phyloP scores from a whole-genome alignment of 345 rosid genomes.

The Bruguiera gymnorhiza region DNA sequence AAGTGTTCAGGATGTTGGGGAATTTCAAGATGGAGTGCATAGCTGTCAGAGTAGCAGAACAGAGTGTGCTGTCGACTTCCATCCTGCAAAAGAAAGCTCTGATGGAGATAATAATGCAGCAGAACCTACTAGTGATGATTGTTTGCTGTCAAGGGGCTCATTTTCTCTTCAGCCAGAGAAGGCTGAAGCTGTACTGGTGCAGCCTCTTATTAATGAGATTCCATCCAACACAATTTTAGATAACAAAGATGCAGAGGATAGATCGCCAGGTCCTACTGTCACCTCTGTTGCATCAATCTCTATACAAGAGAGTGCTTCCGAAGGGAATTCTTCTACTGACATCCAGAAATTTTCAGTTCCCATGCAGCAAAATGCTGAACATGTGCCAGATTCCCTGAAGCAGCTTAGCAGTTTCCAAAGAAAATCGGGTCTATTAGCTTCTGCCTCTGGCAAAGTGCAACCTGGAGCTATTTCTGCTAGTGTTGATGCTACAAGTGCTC shows the following conservation, averaged over 20 bases:
- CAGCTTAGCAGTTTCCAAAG: conserved; percentile 21
- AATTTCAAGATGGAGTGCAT: conserved; percentile 25
- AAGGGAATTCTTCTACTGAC: conserved; percentile 31
- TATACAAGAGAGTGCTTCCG: conserved; percentile 38
- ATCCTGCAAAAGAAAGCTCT: conserved; percentile 33
- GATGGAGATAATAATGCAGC: conserved; percentile 34
- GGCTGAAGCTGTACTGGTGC: conserved; percentile 34
- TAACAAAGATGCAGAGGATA: conserved; percentile 30
- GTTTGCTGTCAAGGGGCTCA: conserved; percentile 32
- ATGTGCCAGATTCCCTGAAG: conserved; percentile 33
- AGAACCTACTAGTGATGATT: conserved; percentile 33
- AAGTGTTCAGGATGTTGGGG: conserved; percentile 29
- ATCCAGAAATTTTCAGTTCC: conserved; percentile 29
- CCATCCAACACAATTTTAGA: conserved; percentile 21
- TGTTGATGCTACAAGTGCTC: conserved; percentile 30
- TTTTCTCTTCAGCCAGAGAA: conserved; percentile 36
- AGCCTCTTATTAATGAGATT: conserved; percentile 27
- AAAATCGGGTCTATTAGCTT: conserved; percentile 28
- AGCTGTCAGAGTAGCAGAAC: conserved; percentile 30
- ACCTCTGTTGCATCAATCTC: conserved; percentile 36
- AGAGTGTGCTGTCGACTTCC: conserved; percentile 33
- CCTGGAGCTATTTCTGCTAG: conserved; percentile 37
- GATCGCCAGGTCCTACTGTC: conserved; percentile 29
- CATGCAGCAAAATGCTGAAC: conserved; percentile 36
- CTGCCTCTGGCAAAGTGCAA: conserved; percentile 38